These are phyloP conservation scores for Mychonastes homosphaera DNA, from an alignment of 139 green algal species.

Conservation along the genomic window DNA sequence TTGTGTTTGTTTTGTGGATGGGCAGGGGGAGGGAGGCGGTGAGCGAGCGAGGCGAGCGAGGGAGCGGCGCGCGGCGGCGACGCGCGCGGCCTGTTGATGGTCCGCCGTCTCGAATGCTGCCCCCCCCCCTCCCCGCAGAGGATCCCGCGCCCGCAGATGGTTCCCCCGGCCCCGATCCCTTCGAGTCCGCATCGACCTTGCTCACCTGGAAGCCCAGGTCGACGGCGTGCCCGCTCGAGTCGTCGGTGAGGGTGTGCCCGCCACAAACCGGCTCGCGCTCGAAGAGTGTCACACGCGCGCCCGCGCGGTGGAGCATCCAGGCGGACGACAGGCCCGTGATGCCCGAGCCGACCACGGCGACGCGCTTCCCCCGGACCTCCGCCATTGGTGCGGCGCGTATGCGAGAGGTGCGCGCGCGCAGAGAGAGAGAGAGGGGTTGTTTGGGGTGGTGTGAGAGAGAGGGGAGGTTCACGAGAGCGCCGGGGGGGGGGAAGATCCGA, in stretches of 20 bases:
- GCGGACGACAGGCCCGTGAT: slow-evolving; percentile 69
- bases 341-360: slow-evolving; percentile 78
- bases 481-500: too few species aligned
- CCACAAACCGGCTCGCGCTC: slow-evolving; percentile 68
- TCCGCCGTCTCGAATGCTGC: neutral
- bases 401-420: too few species aligned
- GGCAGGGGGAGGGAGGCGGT: neutral
- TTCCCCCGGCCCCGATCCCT: too few species aligned
- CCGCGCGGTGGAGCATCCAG: slow-evolving; percentile 76
- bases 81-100: neutral
- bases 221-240: slow-evolving; percentile 43
- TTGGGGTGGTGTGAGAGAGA: too few species aligned
- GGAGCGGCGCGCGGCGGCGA: neutral
- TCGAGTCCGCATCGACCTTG: neutral
- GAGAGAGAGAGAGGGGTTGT: too few species aligned
- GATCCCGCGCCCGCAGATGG: too few species aligned
- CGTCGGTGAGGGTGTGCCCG: slow-evolving; percentile 84
- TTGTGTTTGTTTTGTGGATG: neutral
- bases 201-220: slow-evolving; percentile 90
- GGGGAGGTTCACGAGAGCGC: too few species aligned
- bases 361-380: too few species aligned
- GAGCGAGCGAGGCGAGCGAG: neutral
- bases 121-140: neutral
- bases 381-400: too few species aligned
- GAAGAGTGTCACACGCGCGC: slow-evolving; percentile 68